A percentile compares a stretch with the other conserved stretches of the same genome.
Conservation (phyloP, 345 rosid species). For the Eucalyptus urophylla region DNA sequence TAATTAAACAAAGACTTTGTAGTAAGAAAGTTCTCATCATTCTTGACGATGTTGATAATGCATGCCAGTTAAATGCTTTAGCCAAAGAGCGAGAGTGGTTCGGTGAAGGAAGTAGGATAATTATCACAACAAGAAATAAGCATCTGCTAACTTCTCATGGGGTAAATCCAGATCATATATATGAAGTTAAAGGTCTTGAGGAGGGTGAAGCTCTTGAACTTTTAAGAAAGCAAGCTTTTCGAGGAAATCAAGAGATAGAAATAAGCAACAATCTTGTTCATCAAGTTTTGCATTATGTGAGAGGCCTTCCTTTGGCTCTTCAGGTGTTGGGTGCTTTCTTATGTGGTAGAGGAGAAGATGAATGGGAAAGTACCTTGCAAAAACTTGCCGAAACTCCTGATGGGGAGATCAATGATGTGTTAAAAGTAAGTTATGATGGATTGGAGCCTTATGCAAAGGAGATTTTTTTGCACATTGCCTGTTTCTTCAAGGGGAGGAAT, state of each 20-base stretch:
- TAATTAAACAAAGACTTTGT: rapidly evolving
- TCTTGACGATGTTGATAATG: too few relatives aligned
- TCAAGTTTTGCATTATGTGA: rapidly evolving
- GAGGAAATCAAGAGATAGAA: background rate
- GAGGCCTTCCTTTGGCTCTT: background rate
- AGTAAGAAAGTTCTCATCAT: too few relatives aligned
- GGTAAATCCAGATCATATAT: rapidly evolving
- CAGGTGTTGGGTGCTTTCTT: background rate
- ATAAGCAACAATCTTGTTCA: rapidly evolving
- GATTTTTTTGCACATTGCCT: background rate
- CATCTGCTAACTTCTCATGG: too few relatives aligned
- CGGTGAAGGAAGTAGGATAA: too few relatives aligned
- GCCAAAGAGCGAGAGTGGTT: rapidly evolving
- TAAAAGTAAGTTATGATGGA: background rate
- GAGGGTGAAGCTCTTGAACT: too few relatives aligned
- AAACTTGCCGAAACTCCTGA: rapidly evolving
- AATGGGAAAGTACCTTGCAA: background rate
- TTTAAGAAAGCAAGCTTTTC: too few relatives aligned
- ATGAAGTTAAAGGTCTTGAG: too few relatives aligned
- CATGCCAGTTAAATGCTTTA: too few relatives aligned
- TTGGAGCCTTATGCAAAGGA: background rate
- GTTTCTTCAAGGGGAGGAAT: background rate
- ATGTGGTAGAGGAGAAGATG: rapidly evolving
- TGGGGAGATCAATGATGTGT: rapidly evolving
- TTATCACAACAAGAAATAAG: too few relatives aligned